These are phyloP conservation scores for Tilletia indica DNA, from an alignment of 1,284 basidiomycete genomes.

Conservation along the genomic window DNA sequence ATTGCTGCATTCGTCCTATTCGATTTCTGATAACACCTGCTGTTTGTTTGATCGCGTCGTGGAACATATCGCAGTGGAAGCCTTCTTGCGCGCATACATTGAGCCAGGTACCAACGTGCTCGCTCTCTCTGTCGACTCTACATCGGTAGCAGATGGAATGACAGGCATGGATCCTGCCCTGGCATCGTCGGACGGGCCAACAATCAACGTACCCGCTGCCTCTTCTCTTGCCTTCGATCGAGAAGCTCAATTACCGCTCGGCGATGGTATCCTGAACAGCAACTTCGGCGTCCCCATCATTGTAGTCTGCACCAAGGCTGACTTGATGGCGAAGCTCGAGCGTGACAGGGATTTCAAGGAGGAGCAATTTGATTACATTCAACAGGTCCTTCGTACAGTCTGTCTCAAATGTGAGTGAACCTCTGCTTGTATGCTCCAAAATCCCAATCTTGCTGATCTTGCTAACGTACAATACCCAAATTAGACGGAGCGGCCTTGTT, in stretches of 20 bases:
- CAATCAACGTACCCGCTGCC: conserved; percentile 57
- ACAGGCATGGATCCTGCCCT: conserved; percentile 18
- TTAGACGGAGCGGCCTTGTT: conserved; percentile 87
- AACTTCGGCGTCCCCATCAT: conserved; percentile 79
- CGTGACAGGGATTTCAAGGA: conserved; percentile 64
- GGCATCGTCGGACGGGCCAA: conserved; percentile 7
- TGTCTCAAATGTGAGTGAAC: conserved; percentile 78
- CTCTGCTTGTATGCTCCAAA: not conserved
- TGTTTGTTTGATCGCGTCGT: no score
- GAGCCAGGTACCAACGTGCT: conserved; percentile 65
- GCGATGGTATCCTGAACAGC: conserved; percentile 38
- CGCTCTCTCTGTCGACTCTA: conserved; percentile 29
- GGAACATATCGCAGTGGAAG: conserved; percentile 67
- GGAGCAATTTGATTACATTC: conserved; percentile 88
- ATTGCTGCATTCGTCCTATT: no score
- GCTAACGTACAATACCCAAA: not conserved
- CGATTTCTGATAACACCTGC: no score
- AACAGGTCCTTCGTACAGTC: conserved; percentile 87
- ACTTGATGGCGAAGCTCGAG: conserved; percentile 55
- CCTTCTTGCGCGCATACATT: conserved; percentile 79
- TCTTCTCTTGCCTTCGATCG: conserved; percentile 50
- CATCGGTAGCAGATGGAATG: not conserved
- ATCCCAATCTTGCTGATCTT: conserved; percentile 1
- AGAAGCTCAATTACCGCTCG: conserved; percentile 32
- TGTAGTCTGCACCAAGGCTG: conserved; percentile 75